Evolutionary conservation across 345 rosid genomes (phyloP).

Genomic region (Microcos paniculata): DNA sequence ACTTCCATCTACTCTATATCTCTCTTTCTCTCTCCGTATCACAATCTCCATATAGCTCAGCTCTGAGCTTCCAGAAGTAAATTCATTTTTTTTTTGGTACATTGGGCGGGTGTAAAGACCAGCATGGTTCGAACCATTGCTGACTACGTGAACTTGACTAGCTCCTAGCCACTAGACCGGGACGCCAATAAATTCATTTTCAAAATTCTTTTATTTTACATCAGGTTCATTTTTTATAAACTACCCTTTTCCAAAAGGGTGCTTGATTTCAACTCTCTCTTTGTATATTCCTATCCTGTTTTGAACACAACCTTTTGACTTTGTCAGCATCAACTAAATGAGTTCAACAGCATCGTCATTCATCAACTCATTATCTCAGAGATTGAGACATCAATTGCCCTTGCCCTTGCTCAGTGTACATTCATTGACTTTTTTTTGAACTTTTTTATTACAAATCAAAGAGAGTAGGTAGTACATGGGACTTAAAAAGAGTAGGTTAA

Average conservation of each 20-base stretch:
- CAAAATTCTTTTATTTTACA: neutral
- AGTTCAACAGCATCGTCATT: neutral
- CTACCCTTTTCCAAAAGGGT: neutral
- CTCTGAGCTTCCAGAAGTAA: constrained; percentile 30
- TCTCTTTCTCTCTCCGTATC: neutral
- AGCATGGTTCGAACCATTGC: too few species aligned
- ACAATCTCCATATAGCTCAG: constrained; percentile 11
- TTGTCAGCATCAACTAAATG: neutral
- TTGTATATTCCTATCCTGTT: neutral
- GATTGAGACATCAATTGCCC: constrained; percentile 1
- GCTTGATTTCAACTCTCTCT: neutral
- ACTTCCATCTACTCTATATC: constrained; percentile 21
- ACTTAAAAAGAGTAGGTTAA: too few species aligned
- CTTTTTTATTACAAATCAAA: constrained; percentile 1
- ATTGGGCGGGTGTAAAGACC: too few species aligned
- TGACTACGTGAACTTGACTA: too few species aligned
- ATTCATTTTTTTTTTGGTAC: too few species aligned
- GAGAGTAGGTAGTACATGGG: constrained; percentile 17
- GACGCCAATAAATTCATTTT: constrained; percentile 17
- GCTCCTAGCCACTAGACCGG: too few species aligned
- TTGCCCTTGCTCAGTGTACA: too few species aligned
- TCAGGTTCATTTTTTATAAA: neutral
- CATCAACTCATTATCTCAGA: neutral
- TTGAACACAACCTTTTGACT: constrained; percentile 16
- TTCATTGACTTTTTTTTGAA: constrained; percentile 24